phyloP scores from a whole-genome alignment of 2,329 filamentous ascomycete species.

The Canariomyces notabilis region DNA sequence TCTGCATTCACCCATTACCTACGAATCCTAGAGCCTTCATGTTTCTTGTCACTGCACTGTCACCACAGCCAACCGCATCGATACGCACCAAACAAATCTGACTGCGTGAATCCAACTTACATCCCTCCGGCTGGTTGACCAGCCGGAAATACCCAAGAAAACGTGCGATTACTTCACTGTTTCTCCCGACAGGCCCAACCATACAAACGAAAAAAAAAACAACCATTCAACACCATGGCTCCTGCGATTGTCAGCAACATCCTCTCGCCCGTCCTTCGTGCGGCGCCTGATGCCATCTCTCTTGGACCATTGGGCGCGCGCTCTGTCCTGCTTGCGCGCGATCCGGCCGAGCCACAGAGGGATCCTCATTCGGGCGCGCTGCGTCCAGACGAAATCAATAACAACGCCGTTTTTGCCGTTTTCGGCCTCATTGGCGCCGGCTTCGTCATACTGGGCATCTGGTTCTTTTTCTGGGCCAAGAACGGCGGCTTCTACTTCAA shows the following conservation, averaged over 20 bases:
- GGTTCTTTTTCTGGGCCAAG: conserved; percentile 99
- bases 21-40: too few species aligned
- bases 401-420: conserved; percentile 71
- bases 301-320: conserved; percentile 41
- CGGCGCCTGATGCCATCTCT: conserved; percentile 27
- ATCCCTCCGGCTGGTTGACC: conserved; percentile 24
- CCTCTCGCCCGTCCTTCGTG: conserved; percentile 28
- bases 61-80: conserved; percentile 3
- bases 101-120: not conserved
- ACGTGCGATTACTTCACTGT: conserved; percentile 2
- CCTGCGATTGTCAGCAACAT: conserved; percentile 35
- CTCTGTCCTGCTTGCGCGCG: conserved; percentile 39
- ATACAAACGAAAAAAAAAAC: not conserved
- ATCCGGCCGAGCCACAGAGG: conserved; percentile 29
- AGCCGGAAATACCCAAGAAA: conserved; percentile 24
- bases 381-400: conserved; percentile 54
- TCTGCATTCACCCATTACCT: not conserved
- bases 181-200: too few species aligned
- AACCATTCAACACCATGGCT: conserved; percentile 31
- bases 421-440: conserved; percentile 78
- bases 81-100: not conserved
- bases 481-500: conserved; percentile 90
- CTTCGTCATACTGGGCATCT: conserved; percentile 72
- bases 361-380: conserved; percentile 46
- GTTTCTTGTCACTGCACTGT: too few species aligned